phyloP scores from a whole-genome alignment of 352 stramenopile species.

The Pythium folliculosum region DNA sequence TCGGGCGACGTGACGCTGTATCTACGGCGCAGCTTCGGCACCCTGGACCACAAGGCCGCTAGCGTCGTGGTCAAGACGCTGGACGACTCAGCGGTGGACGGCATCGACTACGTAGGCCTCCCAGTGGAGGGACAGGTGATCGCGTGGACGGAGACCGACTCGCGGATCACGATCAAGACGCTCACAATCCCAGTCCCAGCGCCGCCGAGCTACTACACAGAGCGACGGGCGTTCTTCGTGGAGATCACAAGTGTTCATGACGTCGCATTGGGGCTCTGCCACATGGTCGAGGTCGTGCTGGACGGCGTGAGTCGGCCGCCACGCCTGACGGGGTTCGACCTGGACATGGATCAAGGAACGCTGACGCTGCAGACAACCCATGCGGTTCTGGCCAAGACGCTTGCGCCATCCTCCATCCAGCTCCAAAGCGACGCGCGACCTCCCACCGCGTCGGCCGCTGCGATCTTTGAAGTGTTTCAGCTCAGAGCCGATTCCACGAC shows the following conservation, averaged over 20 bases:
- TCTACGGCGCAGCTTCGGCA: constrained; percentile 56
- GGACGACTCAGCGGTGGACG: constrained; percentile 46
- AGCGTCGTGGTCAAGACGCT: constrained; percentile 43
- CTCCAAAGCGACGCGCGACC: constrained; percentile 39
- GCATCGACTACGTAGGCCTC: constrained; percentile 56
- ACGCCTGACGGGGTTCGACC: constrained; percentile 43
- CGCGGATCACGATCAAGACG: constrained; percentile 38
- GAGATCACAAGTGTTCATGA: constrained; percentile 48
- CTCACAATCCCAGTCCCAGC: constrained; percentile 45
- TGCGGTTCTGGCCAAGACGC: constrained; percentile 39
- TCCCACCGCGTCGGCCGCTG: background rate
- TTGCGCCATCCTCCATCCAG: constrained; percentile 47
- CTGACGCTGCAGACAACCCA: constrained; percentile 41
- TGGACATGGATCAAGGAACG: constrained; percentile 49
- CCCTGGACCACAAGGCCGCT: constrained; percentile 26
- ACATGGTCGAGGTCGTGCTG: constrained; percentile 41
- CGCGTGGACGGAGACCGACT: constrained; percentile 34
- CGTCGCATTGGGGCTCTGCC: constrained; percentile 50
- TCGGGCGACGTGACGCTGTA: constrained; percentile 43
- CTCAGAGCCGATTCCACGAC: constrained; percentile 38
- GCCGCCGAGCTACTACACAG: constrained; percentile 40
- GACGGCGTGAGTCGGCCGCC: constrained; percentile 36
- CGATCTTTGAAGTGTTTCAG: constrained; percentile 11
- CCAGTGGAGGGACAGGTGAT: constrained; percentile 18
- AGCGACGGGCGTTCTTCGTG: constrained; percentile 46